Evolutionary conservation across 805 yeast species (phyloP), one percentile per base, ranked within the genome.

Genomic region (Babjeviella inositovora): DNA sequence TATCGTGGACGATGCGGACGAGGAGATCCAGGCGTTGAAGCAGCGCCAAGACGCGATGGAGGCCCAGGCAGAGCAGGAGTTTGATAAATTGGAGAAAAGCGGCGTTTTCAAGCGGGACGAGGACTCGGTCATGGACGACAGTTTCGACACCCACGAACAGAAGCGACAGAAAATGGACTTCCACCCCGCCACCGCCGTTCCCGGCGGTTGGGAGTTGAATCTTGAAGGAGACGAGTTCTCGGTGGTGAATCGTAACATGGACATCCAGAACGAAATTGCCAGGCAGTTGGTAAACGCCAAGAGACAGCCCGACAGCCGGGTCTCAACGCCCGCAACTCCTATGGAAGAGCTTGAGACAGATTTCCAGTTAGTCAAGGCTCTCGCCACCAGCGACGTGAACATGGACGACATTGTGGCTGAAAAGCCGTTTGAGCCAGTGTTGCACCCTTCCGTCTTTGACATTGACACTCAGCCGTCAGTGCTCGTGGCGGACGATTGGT

Each of bases 1-100:
- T 5, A 48, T 90, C 18, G 60, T 74, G 10, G 77, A 71, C 32
- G 81, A 73, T 13, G 70, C 61, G 12, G 69, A 60, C 19, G 71
- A 54, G 8, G 64, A 62, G 18, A 57, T 66, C 20, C 22, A 36
- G 17, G 40, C 28, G 8, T 25, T 48, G 25, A 47, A 50, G 25
- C 37, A 50, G 24, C 34, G 41, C 24, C 57, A 52, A 26, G 55
- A 50, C 22, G 33, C 22, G 7, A 26, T 33, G 19, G 82, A 70
- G 32, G 57, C 53, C 7, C 62, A 59, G 13, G 46, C 57, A 12
- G 41, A 41, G 24, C 32, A 28, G 27, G 45, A 31, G 21, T 48
- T 41, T 29, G 29, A 34, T 8, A 35, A 37, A 21, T 20, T 20
- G 14, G 22, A 20, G 14, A 20, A 11, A 13, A 20, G 22, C 11